Evolutionary conservation across 805 yeast species (phyloP).

Genomic region (Barnettozyma botsteinii): DNA sequence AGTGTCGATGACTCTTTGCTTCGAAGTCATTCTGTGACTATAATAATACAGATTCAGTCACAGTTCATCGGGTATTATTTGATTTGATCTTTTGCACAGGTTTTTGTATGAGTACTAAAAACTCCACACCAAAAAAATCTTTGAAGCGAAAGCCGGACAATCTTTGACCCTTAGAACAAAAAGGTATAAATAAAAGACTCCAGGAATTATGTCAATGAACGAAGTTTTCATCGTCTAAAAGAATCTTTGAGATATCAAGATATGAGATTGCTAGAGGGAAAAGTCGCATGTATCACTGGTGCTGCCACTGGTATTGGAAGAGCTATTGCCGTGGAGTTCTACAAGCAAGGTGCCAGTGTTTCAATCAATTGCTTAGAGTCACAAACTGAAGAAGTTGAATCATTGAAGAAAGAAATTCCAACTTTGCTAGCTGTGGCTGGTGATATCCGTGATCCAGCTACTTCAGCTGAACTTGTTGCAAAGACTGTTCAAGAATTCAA

Average conservation of each 20-base stretch:
- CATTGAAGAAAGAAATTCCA: slow-evolving; percentile 17
- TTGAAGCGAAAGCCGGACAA: neutral
- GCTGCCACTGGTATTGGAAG: slow-evolving; percentile 43
- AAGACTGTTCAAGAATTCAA: slow-evolving; percentile 34
- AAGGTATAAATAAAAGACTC: no score
- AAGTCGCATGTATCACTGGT: slow-evolving; percentile 38
- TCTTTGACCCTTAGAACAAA: slow-evolving; percentile 1
- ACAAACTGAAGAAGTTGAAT: slow-evolving; percentile 16
- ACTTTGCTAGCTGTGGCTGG: slow-evolving; percentile 34
- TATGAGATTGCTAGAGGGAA: slow-evolving; percentile 26
- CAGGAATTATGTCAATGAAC: no score
- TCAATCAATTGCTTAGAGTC: slow-evolving; percentile 31
- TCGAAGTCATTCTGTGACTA: neutral
- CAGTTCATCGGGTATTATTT: no score
- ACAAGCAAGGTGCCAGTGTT: slow-evolving; percentile 37
- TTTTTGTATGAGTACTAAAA: no score
- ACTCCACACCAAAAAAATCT: no score
- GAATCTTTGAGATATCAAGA: neutral
- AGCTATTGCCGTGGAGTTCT: slow-evolving; percentile 38
- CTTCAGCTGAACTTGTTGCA: slow-evolving; percentile 28
- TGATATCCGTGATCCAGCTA: slow-evolving; percentile 37
- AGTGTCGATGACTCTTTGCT: slow-evolving; percentile 13
- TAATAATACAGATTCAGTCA: no score
- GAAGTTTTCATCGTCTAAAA: no score
- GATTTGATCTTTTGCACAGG: no score